phyloP scores from a whole-genome alignment of 768 basidiomycete genomes.

The Suillus cothurnatus region DNA sequence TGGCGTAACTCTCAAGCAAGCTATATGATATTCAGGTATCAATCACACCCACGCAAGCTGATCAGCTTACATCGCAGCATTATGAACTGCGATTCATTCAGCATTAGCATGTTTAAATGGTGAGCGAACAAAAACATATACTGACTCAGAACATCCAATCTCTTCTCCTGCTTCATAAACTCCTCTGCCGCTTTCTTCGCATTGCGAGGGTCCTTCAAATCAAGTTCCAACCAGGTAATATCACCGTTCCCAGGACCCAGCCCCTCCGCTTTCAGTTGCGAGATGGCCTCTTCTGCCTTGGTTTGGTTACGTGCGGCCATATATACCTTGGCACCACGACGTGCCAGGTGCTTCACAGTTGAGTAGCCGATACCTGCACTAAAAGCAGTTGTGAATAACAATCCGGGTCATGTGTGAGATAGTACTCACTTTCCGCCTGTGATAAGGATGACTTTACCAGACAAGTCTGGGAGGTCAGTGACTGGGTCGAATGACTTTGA shows the following conservation, averaged over 20 bases:
- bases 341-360: slow-evolving; percentile 53
- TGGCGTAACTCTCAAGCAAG: slow-evolving; percentile 18
- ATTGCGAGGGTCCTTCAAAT: slow-evolving; percentile 49
- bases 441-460: slow-evolving; percentile 54
- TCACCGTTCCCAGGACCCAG: slow-evolving; percentile 47
- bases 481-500: slow-evolving; percentile 36
- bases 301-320: slow-evolving; percentile 52
- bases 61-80: slow-evolving; percentile 49
- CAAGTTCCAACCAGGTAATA: slow-evolving; percentile 51
- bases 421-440: slow-evolving; percentile 58
- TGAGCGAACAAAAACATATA: slow-evolving; percentile 1
- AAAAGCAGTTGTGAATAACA: background rate
- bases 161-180: slow-evolving; percentile 49
- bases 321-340: slow-evolving; percentile 60
- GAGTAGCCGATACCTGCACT: slow-evolving; percentile 54
- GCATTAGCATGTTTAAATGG: slow-evolving; percentile 3
- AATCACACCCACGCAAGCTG: background rate
- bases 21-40: slow-evolving; percentile 18
- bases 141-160: slow-evolving; percentile 60
- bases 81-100: slow-evolving; percentile 46
- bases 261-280: slow-evolving; percentile 44
- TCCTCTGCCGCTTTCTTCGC: slow-evolving; percentile 52
- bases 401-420: background rate
- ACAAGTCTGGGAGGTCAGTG: slow-evolving; percentile 45
- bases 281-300: slow-evolving; percentile 51